phyloP scores from a whole-genome alignment of 192 early-diverging fungal genomes.

The Cladochytrium replicatum region DNA sequence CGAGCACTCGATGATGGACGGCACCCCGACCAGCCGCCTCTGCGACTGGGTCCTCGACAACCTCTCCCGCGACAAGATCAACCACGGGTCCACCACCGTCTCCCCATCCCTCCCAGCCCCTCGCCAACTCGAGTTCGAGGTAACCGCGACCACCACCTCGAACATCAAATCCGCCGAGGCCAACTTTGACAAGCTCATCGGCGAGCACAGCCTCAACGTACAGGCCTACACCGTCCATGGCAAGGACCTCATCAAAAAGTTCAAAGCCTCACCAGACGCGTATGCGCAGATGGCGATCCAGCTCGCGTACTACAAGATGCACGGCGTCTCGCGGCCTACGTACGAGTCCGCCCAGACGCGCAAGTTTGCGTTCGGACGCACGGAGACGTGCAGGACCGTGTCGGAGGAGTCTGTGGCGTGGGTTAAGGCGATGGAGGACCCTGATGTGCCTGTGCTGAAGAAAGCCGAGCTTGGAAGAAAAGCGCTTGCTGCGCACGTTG shows the following conservation, averaged over 20 bases:
- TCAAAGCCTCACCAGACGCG: slow-evolving; percentile 40
- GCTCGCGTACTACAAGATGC: slow-evolving; percentile 88
- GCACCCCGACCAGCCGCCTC: slow-evolving; percentile 77
- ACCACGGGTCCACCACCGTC: slow-evolving; percentile 57
- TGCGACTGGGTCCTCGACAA: slow-evolving; percentile 63
- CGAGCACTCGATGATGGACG: slow-evolving; percentile 85
- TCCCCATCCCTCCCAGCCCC: slow-evolving; percentile 54
- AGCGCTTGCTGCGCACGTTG: slow-evolving; percentile 67
- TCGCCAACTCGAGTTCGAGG: slow-evolving; percentile 59
- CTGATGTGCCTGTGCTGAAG: slow-evolving; percentile 20
- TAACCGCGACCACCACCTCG: slow-evolving; percentile 46
- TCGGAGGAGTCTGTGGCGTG: slow-evolving; percentile 64
- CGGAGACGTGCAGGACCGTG: slow-evolving; percentile 84
- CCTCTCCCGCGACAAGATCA: slow-evolving; percentile 56
- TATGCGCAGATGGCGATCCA: slow-evolving; percentile 86
- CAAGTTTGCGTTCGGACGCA: slow-evolving; percentile 88
- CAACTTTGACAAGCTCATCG: slow-evolving; percentile 73
- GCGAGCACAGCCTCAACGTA: slow-evolving; percentile 71
- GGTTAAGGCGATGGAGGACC: slow-evolving; percentile 80
- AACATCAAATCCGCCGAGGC: slow-evolving; percentile 56
- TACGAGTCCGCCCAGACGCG: slow-evolving; percentile 92
- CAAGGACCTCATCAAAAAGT: slow-evolving; percentile 86
- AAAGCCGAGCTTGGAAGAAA: slow-evolving; percentile 63
- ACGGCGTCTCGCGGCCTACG: slow-evolving; percentile 65
- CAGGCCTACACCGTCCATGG: slow-evolving; percentile 82